phyloP scores from a whole-genome alignment of 2,329 filamentous ascomycete species.

The Aspergillus fumigatus region DNA sequence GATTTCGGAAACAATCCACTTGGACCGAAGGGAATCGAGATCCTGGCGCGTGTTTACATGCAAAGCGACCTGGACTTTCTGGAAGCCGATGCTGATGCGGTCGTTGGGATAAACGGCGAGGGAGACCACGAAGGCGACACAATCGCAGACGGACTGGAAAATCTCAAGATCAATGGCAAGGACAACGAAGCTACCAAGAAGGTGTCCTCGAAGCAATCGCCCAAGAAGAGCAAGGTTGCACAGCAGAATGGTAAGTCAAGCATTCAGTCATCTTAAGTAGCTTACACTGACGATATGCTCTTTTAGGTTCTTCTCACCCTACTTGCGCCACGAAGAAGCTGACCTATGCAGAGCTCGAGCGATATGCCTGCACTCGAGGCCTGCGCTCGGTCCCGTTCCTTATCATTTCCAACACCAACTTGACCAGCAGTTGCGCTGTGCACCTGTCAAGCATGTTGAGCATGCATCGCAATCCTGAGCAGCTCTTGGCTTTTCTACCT shows the following conservation, averaged over 20 bases:
- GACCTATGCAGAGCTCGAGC: slow-evolving; percentile 15
- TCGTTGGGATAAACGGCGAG: slow-evolving; percentile 6
- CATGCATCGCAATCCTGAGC: slow-evolving; percentile 23
- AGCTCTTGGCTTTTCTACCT: slow-evolving; percentile 28
- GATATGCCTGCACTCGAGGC: slow-evolving; percentile 29
- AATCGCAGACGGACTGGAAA: slow-evolving; percentile 4
- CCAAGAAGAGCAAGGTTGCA: slow-evolving; percentile 12
- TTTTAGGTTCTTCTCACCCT: slow-evolving; percentile 10
- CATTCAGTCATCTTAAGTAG: not conserved
- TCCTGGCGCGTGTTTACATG: slow-evolving; percentile 41
- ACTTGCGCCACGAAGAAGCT: slow-evolving; percentile 1
- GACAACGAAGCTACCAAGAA: slow-evolving; percentile 12
- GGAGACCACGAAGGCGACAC: not conserved
- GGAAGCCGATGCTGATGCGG: slow-evolving; percentile 21
- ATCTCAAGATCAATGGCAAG: slow-evolving; percentile 12
- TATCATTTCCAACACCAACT: slow-evolving; percentile 22
- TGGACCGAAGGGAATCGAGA: slow-evolving; percentile 43
- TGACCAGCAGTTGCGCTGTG: slow-evolving; percentile 21
- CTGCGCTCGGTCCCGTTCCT: slow-evolving; percentile 34
- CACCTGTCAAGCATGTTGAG: slow-evolving; percentile 29
- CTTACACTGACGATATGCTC: slow-evolving; percentile 1
- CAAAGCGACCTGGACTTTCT: slow-evolving; percentile 32
- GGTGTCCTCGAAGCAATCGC: slow-evolving; percentile 12
- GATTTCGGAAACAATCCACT: slow-evolving; percentile 44
- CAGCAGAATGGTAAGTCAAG: slow-evolving; percentile 11